Conservation (phyloP, 1,284 basidiomycete species). For the Cryptococcus hybrid region DNA sequence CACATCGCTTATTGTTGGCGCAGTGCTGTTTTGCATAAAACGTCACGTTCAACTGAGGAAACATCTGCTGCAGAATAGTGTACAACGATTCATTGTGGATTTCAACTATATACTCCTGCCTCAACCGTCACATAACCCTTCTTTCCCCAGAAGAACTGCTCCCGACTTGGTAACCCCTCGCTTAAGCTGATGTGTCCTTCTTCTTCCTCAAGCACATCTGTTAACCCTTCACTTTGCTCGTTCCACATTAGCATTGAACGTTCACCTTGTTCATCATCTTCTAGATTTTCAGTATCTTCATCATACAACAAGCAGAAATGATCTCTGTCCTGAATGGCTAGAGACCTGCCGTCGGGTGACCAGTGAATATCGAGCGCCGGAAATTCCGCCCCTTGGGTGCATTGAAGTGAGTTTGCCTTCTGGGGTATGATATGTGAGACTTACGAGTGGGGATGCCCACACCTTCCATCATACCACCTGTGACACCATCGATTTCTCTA, state of each 20-base stretch:
- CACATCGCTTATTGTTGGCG: background rate
- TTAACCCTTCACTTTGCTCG: slow-evolving; percentile 16
- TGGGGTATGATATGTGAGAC: background rate
- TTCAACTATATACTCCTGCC: too few species aligned
- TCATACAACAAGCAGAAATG: slow-evolving; percentile 41
- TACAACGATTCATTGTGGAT: too few species aligned
- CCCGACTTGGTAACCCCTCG: too few species aligned
- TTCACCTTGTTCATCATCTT: slow-evolving; percentile 1
- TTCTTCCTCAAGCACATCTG: slow-evolving; percentile 25
- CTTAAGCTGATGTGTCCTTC: background rate
- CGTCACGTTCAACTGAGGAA: background rate
- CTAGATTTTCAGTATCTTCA: slow-evolving; percentile 6
- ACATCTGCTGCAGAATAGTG: too few species aligned
- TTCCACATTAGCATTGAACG: slow-evolving; percentile 8
- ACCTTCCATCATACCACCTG: slow-evolving; percentile 37
- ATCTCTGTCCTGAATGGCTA: slow-evolving; percentile 22
- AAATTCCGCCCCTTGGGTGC: slow-evolving; percentile 17
- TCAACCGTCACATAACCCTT: too few species aligned
- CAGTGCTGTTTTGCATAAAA: background rate
- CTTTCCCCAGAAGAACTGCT: too few species aligned
- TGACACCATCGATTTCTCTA: slow-evolving; percentile 4
- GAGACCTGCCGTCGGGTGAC: slow-evolving; percentile 35
- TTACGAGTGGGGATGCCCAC: slow-evolving; percentile 36
- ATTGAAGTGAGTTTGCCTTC: background rate
- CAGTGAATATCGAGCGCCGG: slow-evolving; percentile 19